Conservation (phyloP, 1,284 basidiomycete species). For the Gomphus sp. region DNA sequence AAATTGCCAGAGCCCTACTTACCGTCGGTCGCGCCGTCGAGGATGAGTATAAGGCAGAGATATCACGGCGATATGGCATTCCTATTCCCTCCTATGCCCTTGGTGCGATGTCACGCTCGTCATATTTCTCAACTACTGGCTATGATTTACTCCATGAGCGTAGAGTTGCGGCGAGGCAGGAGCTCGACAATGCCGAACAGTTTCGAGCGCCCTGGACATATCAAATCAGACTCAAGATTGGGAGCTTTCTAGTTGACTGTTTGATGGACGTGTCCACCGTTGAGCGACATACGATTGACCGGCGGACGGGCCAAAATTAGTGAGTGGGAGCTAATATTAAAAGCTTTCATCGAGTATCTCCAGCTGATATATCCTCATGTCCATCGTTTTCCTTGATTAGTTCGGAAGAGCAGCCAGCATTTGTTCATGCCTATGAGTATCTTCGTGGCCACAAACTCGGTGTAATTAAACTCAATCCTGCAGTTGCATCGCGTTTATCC, state of each 20-base stretch:
- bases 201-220: conserved; percentile 84
- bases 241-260: conserved; percentile 76
- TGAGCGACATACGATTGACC: conserved; percentile 49
- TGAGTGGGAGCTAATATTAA: conserved; percentile 29
- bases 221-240: conserved; percentile 66
- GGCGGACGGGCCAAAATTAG: conserved; percentile 38
- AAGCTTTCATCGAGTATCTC: neutral
- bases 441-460: conserved; percentile 88
- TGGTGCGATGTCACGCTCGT: conserved; percentile 27
- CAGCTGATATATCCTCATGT: conserved; percentile 19
- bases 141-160: conserved; percentile 50
- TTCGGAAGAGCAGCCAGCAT: conserved; percentile 82
- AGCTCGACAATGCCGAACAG: conserved; percentile 52
- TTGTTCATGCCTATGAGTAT: conserved; percentile 91
- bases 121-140: conserved; percentile 47
- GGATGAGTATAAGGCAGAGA: conserved; percentile 79
- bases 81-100: conserved; percentile 30
- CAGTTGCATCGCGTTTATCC: conserved; percentile 70
- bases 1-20: conserved; percentile 81
- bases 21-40: conserved; percentile 81
- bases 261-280: conserved; percentile 82
- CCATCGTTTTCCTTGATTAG: conserved; percentile 29
- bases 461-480: conserved; percentile 82
- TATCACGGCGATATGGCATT: conserved; percentile 63
- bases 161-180: conserved; percentile 54